Evolutionary conservation across 495 filamentous ascomycete species (phyloP), one percentile per base, ranked within the genome.

Genomic region (Hapsidospora chrysogenum): DNA sequence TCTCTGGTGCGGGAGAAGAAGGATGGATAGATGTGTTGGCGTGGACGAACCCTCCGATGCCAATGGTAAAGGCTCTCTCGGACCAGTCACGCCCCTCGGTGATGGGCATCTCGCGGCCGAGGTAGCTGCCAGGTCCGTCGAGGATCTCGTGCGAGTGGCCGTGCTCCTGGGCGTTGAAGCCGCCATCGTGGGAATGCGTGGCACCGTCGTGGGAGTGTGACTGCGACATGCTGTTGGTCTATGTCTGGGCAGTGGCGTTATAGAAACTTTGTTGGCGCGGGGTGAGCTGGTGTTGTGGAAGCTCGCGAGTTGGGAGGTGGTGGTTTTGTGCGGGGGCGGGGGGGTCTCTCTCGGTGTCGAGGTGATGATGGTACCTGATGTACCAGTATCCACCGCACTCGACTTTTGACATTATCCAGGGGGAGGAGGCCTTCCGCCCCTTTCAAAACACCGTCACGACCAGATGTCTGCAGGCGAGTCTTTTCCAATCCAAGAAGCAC

Each of bases 131-230:
- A 2, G 89, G 89, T 0, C 89, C 87, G 52, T 87, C 81, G 50
- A 94, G 79, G 51, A 95, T 85, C 61, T 95, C 89, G 55, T 96
- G 89, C 2, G 74, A 76, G 65, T 97, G 89, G 45, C 89, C 87
- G 54, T 97, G 89, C 47, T 89, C 84, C 37, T 68, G 72, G 37
- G 72, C 65, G 23, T 64, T 56, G 49, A 67, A 65, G 6, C 23
- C 23, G 38, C 70, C 72, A 33, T 70, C 73, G 51, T 80, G 76
- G 28, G 70, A 66, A 43, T 80, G 76, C 37, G 54, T 48, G 31
- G 60, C 40, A 42, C 56, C 58, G 39, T 65, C 64, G 48, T 77
- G 68, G 25, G 70, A 67, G 56, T 85, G 79, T 17, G 58, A 52
- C 44, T 64, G 61, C 31, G 32, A 9, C 21, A 34, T 34, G 22